A percentile compares a stretch with the other conserved stretches of the same genome.
Evolutionary conservation across 2,329 filamentous ascomycete genomes (phyloP).

Genomic region (Tolypocladium pustulatum): DNA sequence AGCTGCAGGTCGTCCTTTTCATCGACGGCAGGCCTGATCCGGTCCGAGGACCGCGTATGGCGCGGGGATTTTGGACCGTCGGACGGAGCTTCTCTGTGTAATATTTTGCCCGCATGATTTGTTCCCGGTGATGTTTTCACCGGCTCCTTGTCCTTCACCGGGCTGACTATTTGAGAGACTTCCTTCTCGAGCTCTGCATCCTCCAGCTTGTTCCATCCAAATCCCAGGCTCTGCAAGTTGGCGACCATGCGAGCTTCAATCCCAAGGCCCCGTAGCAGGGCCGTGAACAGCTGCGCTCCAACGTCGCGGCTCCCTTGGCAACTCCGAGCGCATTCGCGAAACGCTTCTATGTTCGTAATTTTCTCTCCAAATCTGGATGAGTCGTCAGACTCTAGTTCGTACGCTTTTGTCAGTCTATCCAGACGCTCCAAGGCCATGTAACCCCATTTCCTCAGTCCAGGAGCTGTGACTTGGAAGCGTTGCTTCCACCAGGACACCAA

Average conservation of each 20-base stretch:
- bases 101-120: neutral
- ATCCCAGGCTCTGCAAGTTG: conserved; percentile 77
- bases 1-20: conserved; percentile 36
- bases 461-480: conserved; percentile 64
- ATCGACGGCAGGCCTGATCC: conserved; percentile 19
- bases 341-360: conserved; percentile 54
- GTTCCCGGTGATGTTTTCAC: conserved; percentile 6
- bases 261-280: conserved; percentile 67
- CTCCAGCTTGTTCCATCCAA: conserved; percentile 83
- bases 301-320: conserved; percentile 79
- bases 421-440: conserved; percentile 72
- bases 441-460: conserved; percentile 78
- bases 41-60: conserved; percentile 4
- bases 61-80: conserved; percentile 6
- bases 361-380: conserved; percentile 63
- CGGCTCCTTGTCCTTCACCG: conserved; percentile 4
- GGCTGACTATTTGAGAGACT: neutral
- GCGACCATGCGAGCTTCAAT: conserved; percentile 76
- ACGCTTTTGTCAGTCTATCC: conserved; percentile 62
- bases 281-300: conserved; percentile 82
- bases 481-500: conserved; percentile 85
- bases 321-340: conserved; percentile 55
- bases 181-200: conserved; percentile 51
- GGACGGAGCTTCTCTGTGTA: conserved; percentile 7
- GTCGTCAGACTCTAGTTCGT: conserved; percentile 52